Evolutionary conservation across 1,284 basidiomycete genomes (phyloP).

Genomic region (Melampsora americana): DNA sequence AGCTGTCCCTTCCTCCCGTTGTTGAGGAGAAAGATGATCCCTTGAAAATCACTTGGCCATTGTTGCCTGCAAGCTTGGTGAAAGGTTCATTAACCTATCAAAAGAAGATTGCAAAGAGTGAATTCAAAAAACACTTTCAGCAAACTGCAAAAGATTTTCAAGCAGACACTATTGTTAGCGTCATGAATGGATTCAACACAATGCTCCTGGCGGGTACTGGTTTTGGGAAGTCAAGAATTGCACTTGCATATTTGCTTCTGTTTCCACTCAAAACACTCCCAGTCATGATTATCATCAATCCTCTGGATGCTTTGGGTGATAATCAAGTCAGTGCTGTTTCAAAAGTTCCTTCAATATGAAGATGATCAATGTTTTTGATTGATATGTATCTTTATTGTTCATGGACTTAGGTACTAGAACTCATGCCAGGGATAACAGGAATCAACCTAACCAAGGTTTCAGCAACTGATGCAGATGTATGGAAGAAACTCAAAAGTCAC

Average conservation of each 20-base stretch:
- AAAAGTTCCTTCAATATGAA: not conserved
- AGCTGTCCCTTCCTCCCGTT: too few species aligned
- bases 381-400: not conserved
- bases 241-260: not conserved
- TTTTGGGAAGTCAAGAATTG: conserved; percentile 7
- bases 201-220: conserved; percentile 8
- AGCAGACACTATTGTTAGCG: not conserved
- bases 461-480: not conserved
- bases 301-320: too few species aligned
- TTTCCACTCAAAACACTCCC: not conserved
- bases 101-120: not conserved
- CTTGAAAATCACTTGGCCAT: not conserved
- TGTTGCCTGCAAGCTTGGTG: not conserved
- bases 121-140: not conserved
- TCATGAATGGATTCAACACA: conserved; percentile 3
- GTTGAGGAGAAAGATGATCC: too few species aligned
- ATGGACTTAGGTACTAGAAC: not conserved
- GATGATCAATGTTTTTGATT: not conserved
- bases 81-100: not conserved
- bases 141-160: conserved; percentile 5
- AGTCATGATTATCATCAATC: not conserved
- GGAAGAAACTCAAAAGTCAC: not conserved
- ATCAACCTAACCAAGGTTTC: not conserved
- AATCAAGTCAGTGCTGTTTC: conserved; percentile 2
- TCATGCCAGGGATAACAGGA: not conserved